Base-by-base conservation (phyloP, 1,139 yeast species). In the Blastobotrys persicus region DNA sequence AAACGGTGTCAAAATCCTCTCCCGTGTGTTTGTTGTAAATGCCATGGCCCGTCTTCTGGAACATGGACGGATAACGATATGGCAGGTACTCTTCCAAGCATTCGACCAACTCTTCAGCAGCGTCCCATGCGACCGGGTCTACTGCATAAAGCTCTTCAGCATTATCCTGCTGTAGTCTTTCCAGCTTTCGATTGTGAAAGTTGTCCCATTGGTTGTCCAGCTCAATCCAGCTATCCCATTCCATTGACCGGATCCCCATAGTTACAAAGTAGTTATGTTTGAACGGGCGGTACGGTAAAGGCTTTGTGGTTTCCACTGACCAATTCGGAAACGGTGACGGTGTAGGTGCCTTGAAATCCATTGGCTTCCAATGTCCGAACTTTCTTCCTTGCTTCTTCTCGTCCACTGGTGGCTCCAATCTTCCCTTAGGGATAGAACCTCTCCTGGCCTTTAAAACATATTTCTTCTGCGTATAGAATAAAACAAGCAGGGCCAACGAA, bases 171-270 rank as follows among this genome's bases (percentile, higher is more conserved):
- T 62, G 66, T 31, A 82, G 58, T 57, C 87, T 69, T 50, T 71
- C 66, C 39, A 77, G 55, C 63, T 82, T 83, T 44, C 77, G 70
- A 19, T 73, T 59, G 61, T 82, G 86, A 57, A 63, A 81, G 56
- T 74, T 75, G 47, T 57, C 58, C 85, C 85, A 82, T 63, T 81
- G 81, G 55, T 78, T 80, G 63, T 82, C 88, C 47, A 82, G 68
- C 62, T 82, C 84, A 55, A 82, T 76, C 83, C 86, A 81, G 48
- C 85, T 88, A 47, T 78, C 76, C 5, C 78, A 74, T 31, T 77
- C 76, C 41, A 80, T 66, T 45, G 71, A 75, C 51, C 73, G 74
- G 47, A 85, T 76, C 0, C 86, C 91, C 87, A 85, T 81, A 2
- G 85, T 84, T 66, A 85, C 69, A 60, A 82, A 84, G 35, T 71